Evolutionary conservation across 441 rosid species (phyloP), one percentile per base, ranked within the genome.

Genomic region (Theobroma grandiflorum): DNA sequence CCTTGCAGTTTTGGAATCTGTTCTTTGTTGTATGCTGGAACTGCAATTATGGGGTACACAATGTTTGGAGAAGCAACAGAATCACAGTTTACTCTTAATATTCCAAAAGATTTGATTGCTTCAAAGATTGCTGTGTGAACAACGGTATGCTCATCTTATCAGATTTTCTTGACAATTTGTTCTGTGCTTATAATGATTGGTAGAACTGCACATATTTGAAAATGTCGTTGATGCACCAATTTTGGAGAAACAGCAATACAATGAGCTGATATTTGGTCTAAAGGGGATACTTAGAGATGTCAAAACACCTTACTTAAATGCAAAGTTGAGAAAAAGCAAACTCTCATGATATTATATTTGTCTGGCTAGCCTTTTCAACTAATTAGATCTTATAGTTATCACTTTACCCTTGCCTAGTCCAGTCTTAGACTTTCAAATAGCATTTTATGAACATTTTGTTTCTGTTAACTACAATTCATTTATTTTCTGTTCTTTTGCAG

Each of bases 51-150:
- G 99, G 99, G 98, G 18, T 96, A 96, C 85, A 89, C 87, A 16
- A 92, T 94, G 96, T 96, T 96, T 74, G 98, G 98, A 77, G 97
- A 92, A 67, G 81, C 84, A 79, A 91, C 90, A 57, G 57, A 80
- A 66, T 91, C 99, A 20, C 99, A 96, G 65, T 94, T 90, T 85
- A 94, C 99, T 11, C 98, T 96, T 47, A 96, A 93, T 89, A 72
- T 96, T 94, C 98, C 98, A 8, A 88, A 87, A 72, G 87, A 94
- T 80, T 85, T 92, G 75, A 85, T 90, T 59, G 98, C 96, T 76
- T 86, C 99, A n/a, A 94, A 94, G 86, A 88, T 96, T 84, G 99
- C 98, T 59, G 87, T 94, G 73, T 96, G 98, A 98, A 92, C 98
- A 53, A 94, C 98, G 70, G 99, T 94, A 89, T 75, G 84, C 64